phyloP scores from a whole-genome alignment of 2,329 filamentous ascomycete genomes.

The Venturia oleaginea region DNA sequence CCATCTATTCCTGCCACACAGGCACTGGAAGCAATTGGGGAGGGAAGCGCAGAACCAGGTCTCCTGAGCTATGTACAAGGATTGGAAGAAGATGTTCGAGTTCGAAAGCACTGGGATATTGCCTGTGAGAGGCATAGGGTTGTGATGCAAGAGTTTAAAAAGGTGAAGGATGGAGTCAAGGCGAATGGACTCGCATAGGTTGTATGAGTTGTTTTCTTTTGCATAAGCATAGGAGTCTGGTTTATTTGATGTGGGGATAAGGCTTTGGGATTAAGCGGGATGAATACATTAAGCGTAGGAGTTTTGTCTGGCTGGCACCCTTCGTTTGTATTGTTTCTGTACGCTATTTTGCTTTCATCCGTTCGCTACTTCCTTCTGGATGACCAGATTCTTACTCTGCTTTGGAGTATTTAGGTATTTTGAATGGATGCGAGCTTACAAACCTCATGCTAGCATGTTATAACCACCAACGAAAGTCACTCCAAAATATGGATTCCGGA shows the following conservation, averaged over 20 bases:
- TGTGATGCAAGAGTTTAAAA: conserved; percentile 50
- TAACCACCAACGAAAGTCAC: background rate
- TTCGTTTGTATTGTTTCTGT: background rate
- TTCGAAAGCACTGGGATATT: conserved; percentile 51
- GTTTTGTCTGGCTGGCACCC: background rate
- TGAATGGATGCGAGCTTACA: background rate
- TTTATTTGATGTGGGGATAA: background rate
- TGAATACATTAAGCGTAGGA: background rate
- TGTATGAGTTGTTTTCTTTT: background rate
- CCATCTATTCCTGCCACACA: conserved; percentile 18
- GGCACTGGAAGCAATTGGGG: conserved; percentile 46
- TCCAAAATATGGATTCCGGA: too few relatives aligned
- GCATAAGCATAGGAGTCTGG: background rate
- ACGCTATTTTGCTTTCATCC: background rate
- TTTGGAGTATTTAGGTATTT: background rate
- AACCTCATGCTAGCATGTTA: background rate
- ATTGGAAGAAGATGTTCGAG: conserved; percentile 54
- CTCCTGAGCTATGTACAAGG: conserved; percentile 51
- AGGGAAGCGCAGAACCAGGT: conserved; percentile 39
- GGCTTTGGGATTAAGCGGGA: background rate
- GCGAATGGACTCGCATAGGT: background rate
- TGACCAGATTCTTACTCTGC: background rate
- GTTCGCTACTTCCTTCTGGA: background rate
- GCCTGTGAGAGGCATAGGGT: conserved; percentile 52
- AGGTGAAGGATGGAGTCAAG: conserved; percentile 33